Evolutionary conservation across 83 land plant genomes (phyloP).

Genomic region (Picea abies): DNA sequence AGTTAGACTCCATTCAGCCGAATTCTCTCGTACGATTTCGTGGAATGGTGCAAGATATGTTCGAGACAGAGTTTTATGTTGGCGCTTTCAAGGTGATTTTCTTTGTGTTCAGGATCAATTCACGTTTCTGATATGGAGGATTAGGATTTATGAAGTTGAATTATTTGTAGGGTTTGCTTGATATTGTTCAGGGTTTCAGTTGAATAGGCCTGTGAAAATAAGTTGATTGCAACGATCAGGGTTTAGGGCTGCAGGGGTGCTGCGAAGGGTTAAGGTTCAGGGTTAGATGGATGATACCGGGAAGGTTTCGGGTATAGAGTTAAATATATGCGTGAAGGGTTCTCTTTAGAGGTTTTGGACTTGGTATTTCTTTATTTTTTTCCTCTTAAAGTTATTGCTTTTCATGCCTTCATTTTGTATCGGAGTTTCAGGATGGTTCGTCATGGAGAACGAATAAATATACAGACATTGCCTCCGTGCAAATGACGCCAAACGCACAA

Average conservation of each 20-base stretch:
- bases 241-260: too few relatives aligned
- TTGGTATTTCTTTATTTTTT: too few relatives aligned
- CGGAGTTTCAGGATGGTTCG: conserved; percentile 3
- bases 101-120: neutral
- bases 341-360: too few relatives aligned
- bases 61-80: conserved; percentile 76
- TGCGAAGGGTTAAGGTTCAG: too few relatives aligned
- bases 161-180: neutral
- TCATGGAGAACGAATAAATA: conserved; percentile 85
- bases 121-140: neutral
- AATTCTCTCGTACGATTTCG: conserved; percentile 84
- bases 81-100: conserved; percentile 81
- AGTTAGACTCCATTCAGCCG: conserved; percentile 57
- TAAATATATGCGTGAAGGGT: too few relatives aligned
- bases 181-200: neutral
- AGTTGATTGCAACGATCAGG: too few relatives aligned
- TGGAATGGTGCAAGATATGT: conserved; percentile 97
- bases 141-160: neutral
- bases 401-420: neutral
- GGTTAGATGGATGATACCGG: too few relatives aligned
- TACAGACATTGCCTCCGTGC: conserved; percentile 54
- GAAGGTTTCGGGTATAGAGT: too few relatives aligned
- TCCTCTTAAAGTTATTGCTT: neutral
- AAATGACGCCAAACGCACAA: conserved; percentile 40
- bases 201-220: too few relatives aligned